A percentile compares a stretch with the other conserved stretches of the same genome.
phyloP scores from a whole-genome alignment of 2,329 filamentous ascomycete species.

The Exophiala dermatitidis region DNA sequence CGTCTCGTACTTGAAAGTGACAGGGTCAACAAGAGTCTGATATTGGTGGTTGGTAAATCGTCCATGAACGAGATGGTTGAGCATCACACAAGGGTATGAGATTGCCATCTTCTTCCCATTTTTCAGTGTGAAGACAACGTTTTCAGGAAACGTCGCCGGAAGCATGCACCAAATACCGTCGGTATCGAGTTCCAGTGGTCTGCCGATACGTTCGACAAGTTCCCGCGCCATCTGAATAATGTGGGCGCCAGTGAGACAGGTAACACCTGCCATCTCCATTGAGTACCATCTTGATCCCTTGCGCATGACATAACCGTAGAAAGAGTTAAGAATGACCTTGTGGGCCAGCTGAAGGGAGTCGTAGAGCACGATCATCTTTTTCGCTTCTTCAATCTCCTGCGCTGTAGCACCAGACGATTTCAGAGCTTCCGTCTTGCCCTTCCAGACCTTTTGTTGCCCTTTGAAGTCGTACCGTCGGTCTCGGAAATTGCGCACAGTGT shows the following conservation, averaged over 20 bases:
- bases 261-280: constrained; percentile 98
- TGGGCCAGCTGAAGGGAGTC: constrained; percentile 95
- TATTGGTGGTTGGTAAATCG: constrained; percentile 98
- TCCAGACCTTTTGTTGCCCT: constrained; percentile 96
- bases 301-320: constrained; percentile 99
- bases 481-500: constrained; percentile 92
- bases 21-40: constrained; percentile 73
- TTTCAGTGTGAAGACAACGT: constrained; percentile 88
- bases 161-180: constrained; percentile 99
- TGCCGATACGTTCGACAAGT: constrained; percentile 84
- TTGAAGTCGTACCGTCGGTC: constrained; percentile 98
- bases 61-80: constrained; percentile 92
- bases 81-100: constrained; percentile 97
- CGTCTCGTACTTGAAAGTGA: constrained; percentile 84
- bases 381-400: constrained; percentile 79
- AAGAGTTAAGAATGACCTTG: constrained; percentile 98
- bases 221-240: constrained; percentile 96
- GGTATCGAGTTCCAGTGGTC: constrained; percentile 89
- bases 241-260: constrained; percentile 87
- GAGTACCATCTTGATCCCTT: constrained; percentile 99
- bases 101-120: constrained; percentile 95
- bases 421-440: constrained; percentile 83
- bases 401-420: constrained; percentile 72
- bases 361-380: constrained; percentile 97
- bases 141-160: constrained; percentile 90